Base-by-base conservation (phyloP, 208 protist genomes). In the Herpetomonas tarakana region DNA sequence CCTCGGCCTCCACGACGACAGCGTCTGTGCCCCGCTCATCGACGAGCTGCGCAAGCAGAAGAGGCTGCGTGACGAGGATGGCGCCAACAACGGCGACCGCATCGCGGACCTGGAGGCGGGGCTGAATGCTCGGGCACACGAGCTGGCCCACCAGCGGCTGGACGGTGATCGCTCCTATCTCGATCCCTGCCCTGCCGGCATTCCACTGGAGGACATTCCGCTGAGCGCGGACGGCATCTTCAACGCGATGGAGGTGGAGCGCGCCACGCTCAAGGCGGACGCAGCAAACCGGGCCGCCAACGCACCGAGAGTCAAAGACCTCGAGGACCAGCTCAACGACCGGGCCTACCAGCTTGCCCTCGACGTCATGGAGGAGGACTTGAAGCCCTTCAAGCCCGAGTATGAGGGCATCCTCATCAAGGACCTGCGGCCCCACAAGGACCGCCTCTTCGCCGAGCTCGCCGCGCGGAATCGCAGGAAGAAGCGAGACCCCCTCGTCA, bases 261-360 rank as follows among this genome's bases (percentile, higher is more conserved):
- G 77, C 22, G 71, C 70, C 1, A 75, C 49, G 49, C 52, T 85
- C 28, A 86, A 80, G 65, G 53, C 62, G 30, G 68, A 27, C 14
- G 62, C 6, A 41, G 35, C 9, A 14, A 61, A 82, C 25, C 70
- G 71, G 27, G 66, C 62, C 2, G 61, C 46, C 44, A 74, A 79
- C 52, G 77, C 66, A 24, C 19, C 50, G 25, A 65, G 64, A 38
- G 80, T 91, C 21, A 66, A 58, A 16, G 66, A 44, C 16, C 75
- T 76, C 24, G 73, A 78, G 60, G 67, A 66, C 24, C 22, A 75
- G 47, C 58, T 73, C 44, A 92, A 91, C 54, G 80, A 89, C 26
- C 88, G 84, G 22, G 82, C 74, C 12, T 73, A 71, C 46, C 60
- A 88, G 46, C 74, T 94, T 14, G 81, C 81, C 9, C 57, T 70